These are phyloP conservation scores for Penicillium vulpinum DNA, from an alignment of 2,329 filamentous ascomycete genomes.

Conservation along the genomic window DNA sequence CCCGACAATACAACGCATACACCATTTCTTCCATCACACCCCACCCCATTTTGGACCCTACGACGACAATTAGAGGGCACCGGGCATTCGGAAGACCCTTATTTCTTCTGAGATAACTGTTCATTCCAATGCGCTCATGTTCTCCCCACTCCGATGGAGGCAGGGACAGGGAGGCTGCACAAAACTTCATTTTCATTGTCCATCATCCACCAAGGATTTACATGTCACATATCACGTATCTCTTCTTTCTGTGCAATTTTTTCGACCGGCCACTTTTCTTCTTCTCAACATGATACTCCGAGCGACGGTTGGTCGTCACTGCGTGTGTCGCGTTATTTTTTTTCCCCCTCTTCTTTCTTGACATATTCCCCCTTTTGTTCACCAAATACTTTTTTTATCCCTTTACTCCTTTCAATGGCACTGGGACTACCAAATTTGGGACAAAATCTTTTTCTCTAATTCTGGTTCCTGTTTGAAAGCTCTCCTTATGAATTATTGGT, in stretches of 20 bases:
- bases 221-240: slow-evolving; percentile 29
- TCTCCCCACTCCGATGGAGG: slow-evolving; percentile 1
- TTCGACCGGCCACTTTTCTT: slow-evolving; percentile 23
- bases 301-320: slow-evolving; percentile 12
- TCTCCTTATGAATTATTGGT: slow-evolving; percentile 21
- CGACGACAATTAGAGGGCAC: slow-evolving; percentile 5
- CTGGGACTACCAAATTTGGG: slow-evolving; percentile 24
- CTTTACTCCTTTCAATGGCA: slow-evolving; percentile 21
- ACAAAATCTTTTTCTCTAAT: slow-evolving; percentile 15
- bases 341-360: slow-evolving; percentile 27
- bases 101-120: background rate
- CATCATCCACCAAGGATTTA: slow-evolving; percentile 22
- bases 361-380: slow-evolving; percentile 41
- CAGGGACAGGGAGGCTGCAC: slow-evolving; percentile 21
- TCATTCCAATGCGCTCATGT: background rate
- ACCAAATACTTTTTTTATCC: slow-evolving; percentile 20
- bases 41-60: slow-evolving; percentile 3
- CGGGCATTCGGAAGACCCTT: background rate
- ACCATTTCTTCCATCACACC: slow-evolving; percentile 7
- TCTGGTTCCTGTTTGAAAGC: slow-evolving; percentile 11
- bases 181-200: slow-evolving; percentile 28
- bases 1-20: slow-evolving; percentile 17
- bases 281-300: slow-evolving; percentile 24
- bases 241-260: slow-evolving; percentile 27
- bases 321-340: slow-evolving; percentile 20